phyloP scores from a whole-genome alignment of 1,284 basidiomycete genomes.

The Cryptococcus amylolentus region DNA sequence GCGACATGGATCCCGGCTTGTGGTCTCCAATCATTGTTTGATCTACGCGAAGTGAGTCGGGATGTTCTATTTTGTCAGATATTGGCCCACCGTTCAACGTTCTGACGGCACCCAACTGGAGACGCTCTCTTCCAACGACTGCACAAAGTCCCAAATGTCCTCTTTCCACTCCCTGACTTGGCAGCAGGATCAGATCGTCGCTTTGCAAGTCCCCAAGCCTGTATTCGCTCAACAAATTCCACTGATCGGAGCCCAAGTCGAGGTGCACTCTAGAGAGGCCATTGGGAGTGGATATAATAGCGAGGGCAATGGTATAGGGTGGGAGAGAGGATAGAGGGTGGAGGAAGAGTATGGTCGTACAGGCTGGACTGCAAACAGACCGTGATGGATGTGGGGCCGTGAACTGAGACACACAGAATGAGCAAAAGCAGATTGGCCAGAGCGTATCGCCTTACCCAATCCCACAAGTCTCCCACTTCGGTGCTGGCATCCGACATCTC shows the following conservation, averaged over 20 bases:
- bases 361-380: conserved; percentile 17
- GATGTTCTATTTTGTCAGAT: not conserved
- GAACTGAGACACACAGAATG: not conserved
- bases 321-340: conserved; percentile 23
- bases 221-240: conserved; percentile 12
- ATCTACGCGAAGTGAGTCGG: not conserved
- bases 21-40: not conserved
- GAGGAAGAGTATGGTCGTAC: conserved; percentile 23
- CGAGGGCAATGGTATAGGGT: conserved; percentile 24
- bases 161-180: conserved; percentile 25
- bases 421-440: not conserved
- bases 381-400: conserved; percentile 1
- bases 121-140: conserved; percentile 10
- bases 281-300: conserved; percentile 17
- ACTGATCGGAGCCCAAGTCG: conserved; percentile 19
- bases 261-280: conserved; percentile 12
- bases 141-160: conserved; percentile 34
- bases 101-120: conserved; percentile 11
- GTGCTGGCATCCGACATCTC: conserved; percentile 14
- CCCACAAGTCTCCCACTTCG: conserved; percentile 11
- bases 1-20: not conserved
- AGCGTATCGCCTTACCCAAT: conserved; percentile 20
- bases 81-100: conserved; percentile 11
- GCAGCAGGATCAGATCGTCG: conserved; percentile 9
- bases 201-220: conserved; percentile 7